Base-by-base conservation (phyloP, 2,329 filamentous ascomycete species). In the Monosporascus sp. region DNA sequence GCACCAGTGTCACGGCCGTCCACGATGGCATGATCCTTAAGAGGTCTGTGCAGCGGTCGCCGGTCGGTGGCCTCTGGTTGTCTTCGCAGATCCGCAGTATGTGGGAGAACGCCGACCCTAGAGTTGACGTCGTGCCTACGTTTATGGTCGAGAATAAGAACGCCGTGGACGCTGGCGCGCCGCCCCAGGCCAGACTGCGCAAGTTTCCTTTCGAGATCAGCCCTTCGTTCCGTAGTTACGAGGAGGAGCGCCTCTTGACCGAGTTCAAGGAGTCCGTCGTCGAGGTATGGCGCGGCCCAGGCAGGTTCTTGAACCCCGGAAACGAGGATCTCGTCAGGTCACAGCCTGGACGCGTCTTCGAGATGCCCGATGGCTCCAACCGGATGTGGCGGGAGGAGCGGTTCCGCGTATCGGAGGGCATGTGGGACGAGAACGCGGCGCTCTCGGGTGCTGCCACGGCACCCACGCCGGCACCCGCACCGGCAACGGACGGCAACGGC, bases 221-320 rank as follows among this genome's bases (percentile, higher is more conserved):
- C 62, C 79, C 83, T 27, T 91, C 89, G 1, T 97, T 92, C 80
- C 85, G 88, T 55, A 77, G 79, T 18, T 86, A 93, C 60, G 87
- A 97, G 72, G 92, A 99, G 75, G 94, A 97, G 70, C 89, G 93
- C 50, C 87, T 96, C 43, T 76, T 99, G 53, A 91, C 90, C 38
- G 91, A 97, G 69, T 99, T 96, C 82, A 99, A 99, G 75, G 95
- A 99, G 74, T 95, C 89, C 18, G 90, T 97, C 17, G 91, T 97
- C 27, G 91, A 97, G 73, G 85, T 93, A 15, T 99, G 94, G 93
- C 83, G 85, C 25, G 90, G 90, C 1, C 89, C 89, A 0, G 86
- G 86, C 54, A 81, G 85, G 56, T 84, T 90, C 63, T 70, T 71
- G 43, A 73, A 70, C 60, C 81, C 74, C 22, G 84, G 86, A 38